Percentiles rank a stretch among this genome's conserved stretches.
These are phyloP conservation scores for Claviceps paspali DNA, from an alignment of 2,329 filamentous ascomycete species.

Conservation along the genomic window DNA sequence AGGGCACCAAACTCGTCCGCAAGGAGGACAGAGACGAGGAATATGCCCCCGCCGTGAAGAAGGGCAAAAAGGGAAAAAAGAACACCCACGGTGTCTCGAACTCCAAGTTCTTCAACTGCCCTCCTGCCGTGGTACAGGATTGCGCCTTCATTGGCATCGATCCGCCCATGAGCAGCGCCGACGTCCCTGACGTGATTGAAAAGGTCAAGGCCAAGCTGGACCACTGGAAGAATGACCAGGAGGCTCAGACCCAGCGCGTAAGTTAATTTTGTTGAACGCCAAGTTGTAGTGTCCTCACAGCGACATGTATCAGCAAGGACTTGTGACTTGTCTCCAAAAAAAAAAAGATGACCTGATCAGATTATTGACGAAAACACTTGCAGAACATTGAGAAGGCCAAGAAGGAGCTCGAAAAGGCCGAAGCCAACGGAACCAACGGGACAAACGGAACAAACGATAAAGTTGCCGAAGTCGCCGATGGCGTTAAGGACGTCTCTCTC, in stretches of 20 bases:
- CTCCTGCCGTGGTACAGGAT: conserved; percentile 83
- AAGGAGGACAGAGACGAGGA: conserved; percentile 84
- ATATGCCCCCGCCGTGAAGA: conserved; percentile 68
- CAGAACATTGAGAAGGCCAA: conserved; percentile 95
- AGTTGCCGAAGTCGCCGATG: conserved; percentile 37
- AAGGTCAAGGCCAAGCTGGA: conserved; percentile 86
- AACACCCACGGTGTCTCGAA: conserved; percentile 31
- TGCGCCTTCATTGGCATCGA: conserved; percentile 72
- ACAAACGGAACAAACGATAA: conserved; percentile 31
- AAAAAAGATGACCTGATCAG: too few relatives aligned
- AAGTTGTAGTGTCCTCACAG: too few relatives aligned
- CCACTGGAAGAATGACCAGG: conserved; percentile 84
- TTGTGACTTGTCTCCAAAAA: background rate
- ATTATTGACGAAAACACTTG: background rate
- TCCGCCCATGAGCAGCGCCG: conserved; percentile 71
- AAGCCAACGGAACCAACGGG: conserved; percentile 28
- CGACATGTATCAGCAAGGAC: background rate
- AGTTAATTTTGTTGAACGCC: conserved; percentile 23
- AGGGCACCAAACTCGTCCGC: conserved; percentile 68
- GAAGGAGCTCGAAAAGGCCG: conserved; percentile 70
- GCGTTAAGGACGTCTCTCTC: conserved; percentile 35
- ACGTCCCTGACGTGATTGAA: conserved; percentile 66
- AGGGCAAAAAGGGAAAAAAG: conserved; percentile 75
- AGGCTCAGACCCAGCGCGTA: conserved; percentile 79
- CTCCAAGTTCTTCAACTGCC: conserved; percentile 59